These are phyloP conservation scores for Dendryphion nanum DNA, from an alignment of 2,329 filamentous ascomycete species.

Conservation along the genomic window DNA sequence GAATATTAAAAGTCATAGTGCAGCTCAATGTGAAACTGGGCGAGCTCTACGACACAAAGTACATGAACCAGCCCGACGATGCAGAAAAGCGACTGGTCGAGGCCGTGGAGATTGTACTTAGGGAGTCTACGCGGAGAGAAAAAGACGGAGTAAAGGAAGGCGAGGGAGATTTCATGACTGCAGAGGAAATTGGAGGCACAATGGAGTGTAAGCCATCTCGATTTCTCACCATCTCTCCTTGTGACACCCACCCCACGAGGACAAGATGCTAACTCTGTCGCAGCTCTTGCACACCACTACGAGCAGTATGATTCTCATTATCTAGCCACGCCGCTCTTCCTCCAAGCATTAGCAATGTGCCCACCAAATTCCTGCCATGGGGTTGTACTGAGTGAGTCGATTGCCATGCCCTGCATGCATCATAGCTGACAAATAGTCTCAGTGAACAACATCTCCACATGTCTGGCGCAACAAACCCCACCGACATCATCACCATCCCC, in stretches of 20 bases:
- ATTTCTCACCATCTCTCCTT: conserved; percentile 6
- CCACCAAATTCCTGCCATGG: conserved; percentile 68
- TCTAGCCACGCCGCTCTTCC: conserved; percentile 79
- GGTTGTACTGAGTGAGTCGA: conserved; percentile 67
- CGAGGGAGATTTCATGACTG: conserved; percentile 69
- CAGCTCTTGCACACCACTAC: conserved; percentile 74
- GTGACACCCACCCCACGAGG: conserved; percentile 8
- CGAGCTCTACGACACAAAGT: conserved; percentile 74
- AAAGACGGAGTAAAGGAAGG: conserved; percentile 66
- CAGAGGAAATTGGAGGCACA: conserved; percentile 69
- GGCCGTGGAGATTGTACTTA: conserved; percentile 76
- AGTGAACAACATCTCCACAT: conserved; percentile 80
- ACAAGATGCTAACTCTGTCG: conserved; percentile 23
- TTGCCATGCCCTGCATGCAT: conserved; percentile 1
- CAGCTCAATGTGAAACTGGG: conserved; percentile 80
- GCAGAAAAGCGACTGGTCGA: conserved; percentile 76
- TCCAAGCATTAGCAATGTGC: conserved; percentile 75
- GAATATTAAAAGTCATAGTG: conserved; percentile 70
- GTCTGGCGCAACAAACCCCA: conserved; percentile 65
- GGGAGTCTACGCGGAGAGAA: conserved; percentile 69
- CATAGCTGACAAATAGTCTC: conserved; percentile 10
- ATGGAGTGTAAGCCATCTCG: conserved; percentile 59
- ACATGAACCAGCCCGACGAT: conserved; percentile 69
- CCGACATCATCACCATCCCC: conserved; percentile 31
- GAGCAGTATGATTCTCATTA: conserved; percentile 72